These are phyloP conservation scores for Vaccinium vitisidaea DNA, from an alignment of 148 eudicot species.

Conservation along the genomic window DNA sequence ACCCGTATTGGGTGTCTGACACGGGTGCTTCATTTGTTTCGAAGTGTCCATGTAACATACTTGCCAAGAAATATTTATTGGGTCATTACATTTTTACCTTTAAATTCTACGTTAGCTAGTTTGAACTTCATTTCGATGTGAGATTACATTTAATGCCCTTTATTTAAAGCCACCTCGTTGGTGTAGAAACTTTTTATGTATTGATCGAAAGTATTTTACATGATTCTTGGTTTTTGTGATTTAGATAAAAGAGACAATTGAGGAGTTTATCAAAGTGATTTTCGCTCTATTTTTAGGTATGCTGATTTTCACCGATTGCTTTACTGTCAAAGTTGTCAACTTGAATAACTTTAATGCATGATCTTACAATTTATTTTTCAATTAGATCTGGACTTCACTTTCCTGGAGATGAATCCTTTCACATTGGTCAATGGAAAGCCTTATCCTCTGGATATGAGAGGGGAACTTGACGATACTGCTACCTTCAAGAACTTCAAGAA, in stretches of 20 bases:
- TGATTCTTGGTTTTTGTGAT: slow-evolving; percentile 17
- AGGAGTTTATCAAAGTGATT: slow-evolving; percentile 71
- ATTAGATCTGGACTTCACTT: slow-evolving; percentile 90
- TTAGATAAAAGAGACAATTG: slow-evolving; percentile 77
- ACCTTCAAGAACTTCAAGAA: slow-evolving; percentile 63
- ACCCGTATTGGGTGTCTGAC: neutral
- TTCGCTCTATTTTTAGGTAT: slow-evolving; percentile 76
- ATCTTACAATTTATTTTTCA: neutral
- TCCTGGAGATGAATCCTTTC: slow-evolving; percentile 98
- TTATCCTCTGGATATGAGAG: slow-evolving; percentile 98
- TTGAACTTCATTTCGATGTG: neutral
- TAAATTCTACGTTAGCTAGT: neutral
- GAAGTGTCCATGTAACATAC: neutral
- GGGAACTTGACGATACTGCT: slow-evolving; percentile 97
- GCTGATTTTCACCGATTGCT: neutral
- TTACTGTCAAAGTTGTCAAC: neutral
- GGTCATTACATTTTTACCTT: neutral
- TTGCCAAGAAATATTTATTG: neutral
- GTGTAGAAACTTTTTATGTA: slow-evolving; percentile 2
- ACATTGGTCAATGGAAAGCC: slow-evolving; percentile 91
- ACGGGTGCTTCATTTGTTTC: neutral
- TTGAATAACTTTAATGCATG: neutral
- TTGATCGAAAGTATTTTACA: slow-evolving; percentile 4
- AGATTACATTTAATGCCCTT: neutral
- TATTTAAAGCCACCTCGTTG: neutral